phyloP scores from a whole-genome alignment of 306 rosid species.

The Acmispon strigosus region DNA sequence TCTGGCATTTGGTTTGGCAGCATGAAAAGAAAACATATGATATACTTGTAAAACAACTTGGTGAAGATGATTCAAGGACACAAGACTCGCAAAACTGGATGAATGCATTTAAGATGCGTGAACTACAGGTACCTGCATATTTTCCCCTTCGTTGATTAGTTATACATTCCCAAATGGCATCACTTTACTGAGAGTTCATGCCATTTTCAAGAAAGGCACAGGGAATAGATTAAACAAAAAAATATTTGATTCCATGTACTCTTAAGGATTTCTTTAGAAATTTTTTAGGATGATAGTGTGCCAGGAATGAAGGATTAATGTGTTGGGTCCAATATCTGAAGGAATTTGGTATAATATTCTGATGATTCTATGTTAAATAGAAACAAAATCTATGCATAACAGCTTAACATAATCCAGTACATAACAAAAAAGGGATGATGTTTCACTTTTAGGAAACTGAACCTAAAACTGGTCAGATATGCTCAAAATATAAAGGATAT shows the following conservation, averaged over 20 bases:
- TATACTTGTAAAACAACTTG: constrained; percentile 76
- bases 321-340: neutral
- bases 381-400: neutral
- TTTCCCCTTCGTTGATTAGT: neutral
- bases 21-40: constrained; percentile 83
- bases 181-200: neutral
- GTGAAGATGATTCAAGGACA: constrained; percentile 78
- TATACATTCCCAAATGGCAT: neutral
- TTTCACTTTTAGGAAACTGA: neutral
- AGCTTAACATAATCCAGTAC: neutral
- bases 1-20: constrained; percentile 37
- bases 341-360: neutral
- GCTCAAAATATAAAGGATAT: neutral
- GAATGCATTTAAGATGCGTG: constrained; percentile 77
- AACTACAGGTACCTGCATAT: constrained; percentile 46
- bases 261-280: neutral
- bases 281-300: neutral
- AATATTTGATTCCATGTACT: neutral
- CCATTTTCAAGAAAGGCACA: neutral
- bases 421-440: neutral
- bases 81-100: constrained; percentile 78
- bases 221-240: neutral
- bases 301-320: neutral
- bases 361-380: neutral
- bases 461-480: neutral